These are phyloP conservation scores for Ganoderma sinense DNA, from an alignment of 1,284 basidiomycete species.

Conservation along the genomic window DNA sequence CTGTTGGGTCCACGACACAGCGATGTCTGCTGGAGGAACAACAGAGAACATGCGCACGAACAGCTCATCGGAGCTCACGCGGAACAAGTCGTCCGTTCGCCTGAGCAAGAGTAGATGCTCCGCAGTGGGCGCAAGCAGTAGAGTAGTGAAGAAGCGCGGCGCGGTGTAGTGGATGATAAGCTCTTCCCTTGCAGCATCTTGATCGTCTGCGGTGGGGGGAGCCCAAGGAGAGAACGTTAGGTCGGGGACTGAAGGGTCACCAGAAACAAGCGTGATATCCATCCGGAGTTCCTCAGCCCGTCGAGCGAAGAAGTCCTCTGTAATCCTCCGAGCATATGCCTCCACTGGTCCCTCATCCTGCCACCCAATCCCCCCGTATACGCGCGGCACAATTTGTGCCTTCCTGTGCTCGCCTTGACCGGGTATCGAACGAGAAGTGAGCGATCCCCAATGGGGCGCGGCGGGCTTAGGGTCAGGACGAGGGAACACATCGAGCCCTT, in stretches of 20 bases:
- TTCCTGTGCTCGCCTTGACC: conserved; percentile 20
- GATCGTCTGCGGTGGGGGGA: conserved; percentile 8
- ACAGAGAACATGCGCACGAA: conserved; percentile 19
- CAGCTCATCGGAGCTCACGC: conserved; percentile 22
- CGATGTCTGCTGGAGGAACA: not conserved
- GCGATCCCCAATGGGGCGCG: conserved; percentile 22
- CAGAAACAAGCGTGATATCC: conserved; percentile 48
- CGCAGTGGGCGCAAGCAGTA: conserved; percentile 51
- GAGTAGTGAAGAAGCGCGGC: conserved; percentile 59
- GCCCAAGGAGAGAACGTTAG: conserved; percentile 31
- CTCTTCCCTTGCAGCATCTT: conserved; percentile 8
- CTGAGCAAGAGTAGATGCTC: conserved; percentile 30
- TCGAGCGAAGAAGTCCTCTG: conserved; percentile 45
- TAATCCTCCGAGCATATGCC: conserved; percentile 44
- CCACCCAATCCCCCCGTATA: conserved; percentile 55
- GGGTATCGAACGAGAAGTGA: conserved; percentile 14
- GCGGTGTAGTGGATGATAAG: conserved; percentile 61
- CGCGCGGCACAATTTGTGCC: not conserved
- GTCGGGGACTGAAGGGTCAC: conserved; percentile 42
- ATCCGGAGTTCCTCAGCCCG: conserved; percentile 45
- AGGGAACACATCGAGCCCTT: conserved; percentile 66
- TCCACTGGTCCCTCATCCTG: conserved; percentile 51
- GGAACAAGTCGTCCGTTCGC: conserved; percentile 29
- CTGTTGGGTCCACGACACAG: conserved; percentile 18
- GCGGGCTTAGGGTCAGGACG: conserved; percentile 67